Evolutionary conservation across 169 alveolate species (phyloP).

Genomic region (Cyclospora cayetanensis): DNA sequence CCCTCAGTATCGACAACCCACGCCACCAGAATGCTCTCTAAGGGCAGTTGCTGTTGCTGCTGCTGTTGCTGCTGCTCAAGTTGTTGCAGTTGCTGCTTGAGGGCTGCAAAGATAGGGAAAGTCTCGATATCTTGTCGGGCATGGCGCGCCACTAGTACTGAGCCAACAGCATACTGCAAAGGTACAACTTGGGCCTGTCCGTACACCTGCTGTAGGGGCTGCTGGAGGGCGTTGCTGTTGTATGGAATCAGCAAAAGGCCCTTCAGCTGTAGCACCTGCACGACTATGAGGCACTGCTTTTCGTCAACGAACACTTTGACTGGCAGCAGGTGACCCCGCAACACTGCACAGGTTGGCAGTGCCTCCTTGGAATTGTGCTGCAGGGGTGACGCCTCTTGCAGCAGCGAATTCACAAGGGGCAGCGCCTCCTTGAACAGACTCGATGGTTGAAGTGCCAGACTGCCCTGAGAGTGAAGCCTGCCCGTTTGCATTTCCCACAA

Average conservation of each 20-base stretch:
- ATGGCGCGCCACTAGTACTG: background rate
- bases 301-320: background rate
- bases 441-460: background rate
- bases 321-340: constrained; percentile 24
- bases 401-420: background rate
- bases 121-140: background rate
- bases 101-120: background rate
- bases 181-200: background rate
- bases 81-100: constrained; percentile 5
- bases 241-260: constrained; percentile 55
- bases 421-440: background rate
- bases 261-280: constrained; percentile 7
- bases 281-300: constrained; percentile 8
- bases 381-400: background rate
- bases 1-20: constrained; percentile 30
- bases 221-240: background rate
- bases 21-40: background rate
- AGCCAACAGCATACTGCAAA: background rate
- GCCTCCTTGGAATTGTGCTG: no score
- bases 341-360: no score
- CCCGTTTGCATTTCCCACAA: background rate
- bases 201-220: background rate
- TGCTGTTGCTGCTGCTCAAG: constrained; percentile 22
- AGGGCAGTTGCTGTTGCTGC: background rate
- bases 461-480: background rate